phyloP scores from a whole-genome alignment of 305 asterid species.

The Fraxinus latifolia region DNA sequence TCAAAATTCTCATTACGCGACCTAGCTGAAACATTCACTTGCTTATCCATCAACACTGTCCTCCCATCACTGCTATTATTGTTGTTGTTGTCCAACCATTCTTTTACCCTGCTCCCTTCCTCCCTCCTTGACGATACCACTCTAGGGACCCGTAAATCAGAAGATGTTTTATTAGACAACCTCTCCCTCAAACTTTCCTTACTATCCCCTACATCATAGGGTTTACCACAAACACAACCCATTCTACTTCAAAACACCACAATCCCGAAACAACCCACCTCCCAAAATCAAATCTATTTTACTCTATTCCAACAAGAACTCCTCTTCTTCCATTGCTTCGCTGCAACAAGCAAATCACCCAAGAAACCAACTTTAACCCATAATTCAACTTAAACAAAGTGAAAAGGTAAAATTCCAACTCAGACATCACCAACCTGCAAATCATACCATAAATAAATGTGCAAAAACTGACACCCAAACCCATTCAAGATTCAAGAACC shows the following conservation, averaged over 20 bases:
- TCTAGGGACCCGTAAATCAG: constrained; percentile 48
- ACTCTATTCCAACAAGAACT: constrained; percentile 29
- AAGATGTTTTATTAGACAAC: constrained; percentile 44
- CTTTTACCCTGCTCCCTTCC: constrained; percentile 53
- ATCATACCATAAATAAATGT: constrained; percentile 10
- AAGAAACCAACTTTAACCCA: constrained; percentile 36
- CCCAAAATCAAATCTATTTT: constrained; percentile 36
- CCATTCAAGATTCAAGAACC: constrained; percentile 21
- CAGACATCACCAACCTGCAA: constrained; percentile 19
- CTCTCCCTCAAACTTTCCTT: constrained; percentile 74
- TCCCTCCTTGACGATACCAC: constrained; percentile 62
- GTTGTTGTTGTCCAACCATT: constrained; percentile 44
- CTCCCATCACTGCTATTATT: constrained; percentile 49
- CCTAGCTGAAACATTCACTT: constrained; percentile 58
- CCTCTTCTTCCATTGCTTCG: constrained; percentile 43
- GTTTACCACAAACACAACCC: constrained; percentile 81
- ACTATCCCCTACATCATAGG: constrained; percentile 70
- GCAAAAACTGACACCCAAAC: constrained; percentile 21
- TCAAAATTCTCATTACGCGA: constrained; percentile 54
- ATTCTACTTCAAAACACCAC: constrained; percentile 37
- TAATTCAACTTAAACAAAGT: constrained; percentile 28
- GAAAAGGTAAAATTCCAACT: constrained; percentile 24
- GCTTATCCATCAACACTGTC: constrained; percentile 54
- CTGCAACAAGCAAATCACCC: constrained; percentile 34
- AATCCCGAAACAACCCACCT: constrained; percentile 40